Conservation (phyloP, 1,284 basidiomycete species). For the Lignosus rhinocerotis region DNA sequence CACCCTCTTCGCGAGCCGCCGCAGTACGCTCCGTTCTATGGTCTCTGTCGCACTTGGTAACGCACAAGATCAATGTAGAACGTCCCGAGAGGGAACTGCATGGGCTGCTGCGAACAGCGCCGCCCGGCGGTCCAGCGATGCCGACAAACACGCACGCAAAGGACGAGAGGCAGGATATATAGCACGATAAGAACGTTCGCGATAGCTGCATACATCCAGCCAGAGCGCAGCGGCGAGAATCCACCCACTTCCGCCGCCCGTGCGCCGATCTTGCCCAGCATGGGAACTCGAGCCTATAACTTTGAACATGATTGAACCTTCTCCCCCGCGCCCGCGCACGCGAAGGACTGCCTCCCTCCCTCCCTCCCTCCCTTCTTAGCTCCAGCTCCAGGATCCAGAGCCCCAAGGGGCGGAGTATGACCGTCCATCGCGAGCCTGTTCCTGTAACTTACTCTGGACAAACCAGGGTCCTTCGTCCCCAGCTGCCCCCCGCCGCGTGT, state of each 20-base stretch:
- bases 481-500: too few relatives aligned
- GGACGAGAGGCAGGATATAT: neutral
- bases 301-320: constrained; percentile 7
- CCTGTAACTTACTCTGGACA: neutral
- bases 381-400: too few relatives aligned
- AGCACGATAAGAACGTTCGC: neutral
- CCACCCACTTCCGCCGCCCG: neutral
- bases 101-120: neutral
- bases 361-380: too few relatives aligned
- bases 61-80: neutral
- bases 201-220: neutral
- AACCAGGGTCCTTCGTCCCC: neutral
- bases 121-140: neutral
- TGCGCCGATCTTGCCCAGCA: constrained; percentile 8
- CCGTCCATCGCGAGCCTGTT: neutral
- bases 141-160: neutral
- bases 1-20: neutral
- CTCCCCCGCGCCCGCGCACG: neutral
- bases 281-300: constrained; percentile 13
- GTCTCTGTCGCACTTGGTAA: neutral
- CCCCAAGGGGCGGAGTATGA: neutral
- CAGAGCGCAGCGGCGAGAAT: neutral
- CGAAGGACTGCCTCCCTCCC: neutral
- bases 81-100: neutral
- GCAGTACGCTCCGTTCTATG: neutral